Conservation (phyloP, 2,329 filamentous ascomycete genomes). For the Elsinoe necatrix region DNA sequence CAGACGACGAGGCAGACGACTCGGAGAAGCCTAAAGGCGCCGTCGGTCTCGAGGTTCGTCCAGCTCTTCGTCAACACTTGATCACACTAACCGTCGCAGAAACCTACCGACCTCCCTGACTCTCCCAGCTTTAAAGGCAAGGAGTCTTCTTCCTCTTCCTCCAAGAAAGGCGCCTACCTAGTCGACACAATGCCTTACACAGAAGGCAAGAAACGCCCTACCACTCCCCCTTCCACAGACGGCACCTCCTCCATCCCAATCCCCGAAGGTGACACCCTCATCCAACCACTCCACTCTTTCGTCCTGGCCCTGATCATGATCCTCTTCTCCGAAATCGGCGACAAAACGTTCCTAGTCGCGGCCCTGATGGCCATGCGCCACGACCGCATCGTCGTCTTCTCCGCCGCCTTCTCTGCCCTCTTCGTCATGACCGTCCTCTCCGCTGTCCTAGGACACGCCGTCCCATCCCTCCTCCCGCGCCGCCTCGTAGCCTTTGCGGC, state of each 20-base stretch:
- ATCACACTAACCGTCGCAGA: slow-evolving; percentile 23
- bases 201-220: slow-evolving; percentile 27
- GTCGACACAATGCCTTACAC: slow-evolving; percentile 32
- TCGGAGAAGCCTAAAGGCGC: slow-evolving; percentile 31
- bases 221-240: slow-evolving; percentile 27
- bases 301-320: slow-evolving; percentile 56
- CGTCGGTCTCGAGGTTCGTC: slow-evolving; percentile 48
- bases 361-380: slow-evolving; percentile 99
- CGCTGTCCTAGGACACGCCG: slow-evolving; percentile 82
- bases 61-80: slow-evolving; percentile 34
- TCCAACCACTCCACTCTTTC: slow-evolving; percentile 57
- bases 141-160: background rate
- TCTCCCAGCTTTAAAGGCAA: background rate
- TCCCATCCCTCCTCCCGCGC: slow-evolving; percentile 83
- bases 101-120: slow-evolving; percentile 14
- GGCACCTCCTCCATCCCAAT: slow-evolving; percentile 29
- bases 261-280: slow-evolving; percentile 47
- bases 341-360: slow-evolving; percentile 97
- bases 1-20: slow-evolving; percentile 7
- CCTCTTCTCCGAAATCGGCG: slow-evolving; percentile 91
- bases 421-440: slow-evolving; percentile 93
- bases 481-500: slow-evolving; percentile 84
- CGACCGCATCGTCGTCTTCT: slow-evolving; percentile 84
- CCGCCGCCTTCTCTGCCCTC: slow-evolving; percentile 83
- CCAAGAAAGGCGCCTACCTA: slow-evolving; percentile 13